phyloP scores from a whole-genome alignment of 768 basidiomycete genomes.

The Scleroderma citrinum region DNA sequence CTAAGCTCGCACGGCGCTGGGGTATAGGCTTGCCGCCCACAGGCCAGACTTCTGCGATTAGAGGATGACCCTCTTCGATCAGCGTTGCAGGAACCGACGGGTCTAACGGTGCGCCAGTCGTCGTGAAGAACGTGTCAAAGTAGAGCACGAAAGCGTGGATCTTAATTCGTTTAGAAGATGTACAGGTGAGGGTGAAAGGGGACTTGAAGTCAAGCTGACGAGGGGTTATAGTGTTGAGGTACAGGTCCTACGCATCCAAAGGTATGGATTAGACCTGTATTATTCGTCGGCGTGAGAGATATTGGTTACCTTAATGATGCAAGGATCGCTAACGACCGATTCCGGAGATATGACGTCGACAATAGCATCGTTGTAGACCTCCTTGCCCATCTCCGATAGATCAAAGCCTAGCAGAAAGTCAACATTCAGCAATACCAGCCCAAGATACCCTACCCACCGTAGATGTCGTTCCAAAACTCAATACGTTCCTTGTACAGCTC shows the following conservation, averaged over 20 bases:
- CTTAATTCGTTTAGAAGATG: conserved; percentile 52
- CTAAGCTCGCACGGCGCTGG: conserved; percentile 52
- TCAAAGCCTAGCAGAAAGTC: conserved; percentile 65
- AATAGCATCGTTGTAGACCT: conserved; percentile 75
- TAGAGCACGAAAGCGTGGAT: conserved; percentile 81
- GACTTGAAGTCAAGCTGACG: conserved; percentile 77
- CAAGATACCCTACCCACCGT: conserved; percentile 47
- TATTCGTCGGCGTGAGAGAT: neutral
- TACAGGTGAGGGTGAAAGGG: conserved; percentile 67
- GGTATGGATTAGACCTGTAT: neutral
- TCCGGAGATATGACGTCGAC: conserved; percentile 72
- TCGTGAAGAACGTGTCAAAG: conserved; percentile 89
- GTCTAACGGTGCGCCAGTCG: conserved; percentile 45
- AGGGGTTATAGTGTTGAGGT: conserved; percentile 55
- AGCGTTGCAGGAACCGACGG: conserved; percentile 48
- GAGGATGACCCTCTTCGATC: conserved; percentile 51
- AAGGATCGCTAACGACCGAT: conserved; percentile 58
- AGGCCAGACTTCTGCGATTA: conserved; percentile 76
- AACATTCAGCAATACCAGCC: neutral
- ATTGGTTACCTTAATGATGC: conserved; percentile 55
- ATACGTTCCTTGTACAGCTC: conserved; percentile 78
- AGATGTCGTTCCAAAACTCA: conserved; percentile 86
- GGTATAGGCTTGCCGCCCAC: conserved; percentile 61
- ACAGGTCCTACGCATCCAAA: conserved; percentile 55
- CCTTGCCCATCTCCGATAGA: conserved; percentile 72